phyloP scores from a whole-genome alignment of 2,329 filamentous ascomycete genomes.

The Botrytis deweyae region DNA sequence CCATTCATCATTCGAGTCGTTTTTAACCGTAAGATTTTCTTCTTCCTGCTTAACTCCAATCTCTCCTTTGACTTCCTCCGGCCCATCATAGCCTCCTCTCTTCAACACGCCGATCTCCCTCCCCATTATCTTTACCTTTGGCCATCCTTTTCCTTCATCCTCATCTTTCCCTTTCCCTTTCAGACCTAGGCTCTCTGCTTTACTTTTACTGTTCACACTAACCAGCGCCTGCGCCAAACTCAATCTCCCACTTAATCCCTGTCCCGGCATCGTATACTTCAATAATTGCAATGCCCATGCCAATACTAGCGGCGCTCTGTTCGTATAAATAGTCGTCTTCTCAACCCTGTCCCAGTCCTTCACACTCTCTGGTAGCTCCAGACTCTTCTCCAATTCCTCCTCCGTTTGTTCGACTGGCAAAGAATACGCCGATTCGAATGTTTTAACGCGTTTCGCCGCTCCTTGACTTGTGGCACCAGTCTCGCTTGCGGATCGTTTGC shows the following conservation, averaged over 20 bases:
- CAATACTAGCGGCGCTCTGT: conserved; percentile 77
- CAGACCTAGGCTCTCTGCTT: conserved; percentile 43
- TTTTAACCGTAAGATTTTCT: not conserved
- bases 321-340: conserved; percentile 63
- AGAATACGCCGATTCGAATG: conserved; percentile 33
- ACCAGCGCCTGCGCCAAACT: conserved; percentile 83
- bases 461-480: conserved; percentile 22
- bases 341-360: conserved; percentile 60
- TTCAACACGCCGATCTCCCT: conserved; percentile 74
- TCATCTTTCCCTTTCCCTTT: conserved; percentile 19
- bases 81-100: conserved; percentile 62
- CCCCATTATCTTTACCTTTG: conserved; percentile 66
- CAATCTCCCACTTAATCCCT: conserved; percentile 78
- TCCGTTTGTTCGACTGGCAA: conserved; percentile 42
- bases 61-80: conserved; percentile 12
- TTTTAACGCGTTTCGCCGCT: conserved; percentile 32
- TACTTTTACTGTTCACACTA: conserved; percentile 73
- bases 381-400: conserved; percentile 60
- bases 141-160: conserved; percentile 48
- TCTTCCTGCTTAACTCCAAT: conserved; percentile 10
- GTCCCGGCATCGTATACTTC: conserved; percentile 79
- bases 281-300: conserved; percentile 75
- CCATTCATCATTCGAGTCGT: conserved; percentile 43
- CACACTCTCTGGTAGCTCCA: conserved; percentile 56
- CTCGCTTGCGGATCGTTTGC: conserved; percentile 30